Percentiles rank a stretch among this genome's conserved stretches.
phyloP scores from a whole-genome alignment of 495 filamentous ascomycete species.

The Astrothelium subdiscretum region DNA sequence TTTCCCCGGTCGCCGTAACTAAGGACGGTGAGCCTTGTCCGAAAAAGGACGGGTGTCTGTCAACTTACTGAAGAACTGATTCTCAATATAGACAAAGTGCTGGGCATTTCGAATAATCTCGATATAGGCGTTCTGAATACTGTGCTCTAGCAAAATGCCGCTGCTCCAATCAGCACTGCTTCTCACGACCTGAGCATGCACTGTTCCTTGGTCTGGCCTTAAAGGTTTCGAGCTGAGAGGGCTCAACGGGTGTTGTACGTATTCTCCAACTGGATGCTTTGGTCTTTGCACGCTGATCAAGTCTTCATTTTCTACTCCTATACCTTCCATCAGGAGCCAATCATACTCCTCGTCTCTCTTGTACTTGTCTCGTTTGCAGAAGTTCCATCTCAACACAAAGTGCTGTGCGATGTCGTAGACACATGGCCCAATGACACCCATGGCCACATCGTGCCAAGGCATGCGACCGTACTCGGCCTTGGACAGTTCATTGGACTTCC shows the following conservation, averaged over 20 bases:
- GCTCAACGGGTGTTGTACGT: constrained; percentile 66
- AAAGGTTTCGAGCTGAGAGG: constrained; percentile 44
- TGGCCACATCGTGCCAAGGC: constrained; percentile 95
- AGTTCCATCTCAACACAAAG: constrained; percentile 93
- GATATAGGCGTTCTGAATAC: constrained; percentile 84
- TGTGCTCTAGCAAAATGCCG: constrained; percentile 78
- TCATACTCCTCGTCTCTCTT: constrained; percentile 70
- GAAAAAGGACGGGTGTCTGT: background rate
- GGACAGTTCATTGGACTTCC: constrained; percentile 85
- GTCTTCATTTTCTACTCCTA: constrained; percentile 68
- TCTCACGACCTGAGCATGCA: constrained; percentile 72
- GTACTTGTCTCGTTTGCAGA: constrained; percentile 94
- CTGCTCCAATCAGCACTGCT: constrained; percentile 93
- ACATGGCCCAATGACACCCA: constrained; percentile 78
- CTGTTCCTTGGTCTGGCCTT: constrained; percentile 46
- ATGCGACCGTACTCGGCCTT: constrained; percentile 89
- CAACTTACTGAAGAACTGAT: constrained; percentile 75
- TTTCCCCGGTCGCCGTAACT: constrained; percentile 81
- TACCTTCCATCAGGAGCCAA: constrained; percentile 73
- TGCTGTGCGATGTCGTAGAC: constrained; percentile 95
- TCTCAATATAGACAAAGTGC: constrained; percentile 94
- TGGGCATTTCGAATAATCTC: constrained; percentile 74
- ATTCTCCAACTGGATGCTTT: constrained; percentile 74
- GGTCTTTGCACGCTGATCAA: constrained; percentile 79
- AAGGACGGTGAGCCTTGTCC: background rate